phyloP scores from a whole-genome alignment of 192 early-diverging fungal species.

The Powellomyces hirtus region DNA sequence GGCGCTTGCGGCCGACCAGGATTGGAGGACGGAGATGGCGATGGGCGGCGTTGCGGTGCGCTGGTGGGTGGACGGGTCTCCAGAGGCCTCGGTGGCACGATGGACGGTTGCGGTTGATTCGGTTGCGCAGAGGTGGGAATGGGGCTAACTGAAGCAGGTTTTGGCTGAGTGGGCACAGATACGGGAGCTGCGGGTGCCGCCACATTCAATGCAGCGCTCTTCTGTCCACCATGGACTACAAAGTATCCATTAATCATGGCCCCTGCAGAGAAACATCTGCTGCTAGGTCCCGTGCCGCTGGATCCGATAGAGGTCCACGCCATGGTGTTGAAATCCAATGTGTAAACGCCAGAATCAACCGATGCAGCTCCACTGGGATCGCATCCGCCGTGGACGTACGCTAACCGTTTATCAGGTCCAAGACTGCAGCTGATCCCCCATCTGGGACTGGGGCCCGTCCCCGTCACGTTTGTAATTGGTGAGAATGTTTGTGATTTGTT shows the following conservation, averaged over 20 bases:
- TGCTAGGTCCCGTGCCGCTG: neutral
- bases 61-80: no score
- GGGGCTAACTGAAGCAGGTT: neutral
- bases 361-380: conserved; percentile 1
- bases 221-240: conserved; percentile 22
- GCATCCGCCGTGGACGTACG: conserved; percentile 28
- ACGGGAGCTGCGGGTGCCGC: neutral
- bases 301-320: neutral
- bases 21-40: no score
- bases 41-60: no score
- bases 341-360: conserved; percentile 3
- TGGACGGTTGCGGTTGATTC: neutral
- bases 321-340: conserved; percentile 3
- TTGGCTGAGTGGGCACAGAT: neutral
- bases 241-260: conserved; percentile 16
- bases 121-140: neutral
- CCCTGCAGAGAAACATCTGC: conserved; percentile 23
- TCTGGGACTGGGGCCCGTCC: conserved; percentile 2
- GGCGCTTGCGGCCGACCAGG: no score
- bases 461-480: neutral
- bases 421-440: conserved; percentile 15
- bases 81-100: neutral
- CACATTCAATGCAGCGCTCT: neutral
- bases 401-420: neutral
- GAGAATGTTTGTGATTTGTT: neutral